A percentile compares a stretch with the other conserved stretches of the same genome.
These are phyloP conservation scores for Tremella mesenterica DNA, from an alignment of 768 basidiomycete genomes.

Conservation along the genomic window DNA sequence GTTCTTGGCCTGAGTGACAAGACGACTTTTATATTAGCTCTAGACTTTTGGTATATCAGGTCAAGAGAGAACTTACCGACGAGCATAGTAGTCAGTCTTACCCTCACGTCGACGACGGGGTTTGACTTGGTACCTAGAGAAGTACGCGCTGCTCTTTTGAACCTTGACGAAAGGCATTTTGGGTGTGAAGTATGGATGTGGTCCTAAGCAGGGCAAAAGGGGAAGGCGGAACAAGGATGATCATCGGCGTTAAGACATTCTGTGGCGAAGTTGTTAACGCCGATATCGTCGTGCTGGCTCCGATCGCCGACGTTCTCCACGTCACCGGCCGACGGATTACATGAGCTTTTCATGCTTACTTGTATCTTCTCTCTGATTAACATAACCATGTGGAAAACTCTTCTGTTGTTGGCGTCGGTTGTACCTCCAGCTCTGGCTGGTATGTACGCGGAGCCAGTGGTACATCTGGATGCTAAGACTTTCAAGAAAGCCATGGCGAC, in stretches of 20 bases:
- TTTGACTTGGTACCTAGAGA: constrained; percentile 95
- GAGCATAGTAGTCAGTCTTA: constrained; percentile 99
- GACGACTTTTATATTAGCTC: constrained; percentile 49
- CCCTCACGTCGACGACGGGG: constrained; percentile 95
- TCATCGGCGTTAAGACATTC: constrained; percentile 1
- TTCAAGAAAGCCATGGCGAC: constrained; percentile 35
- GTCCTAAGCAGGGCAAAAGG: no score
- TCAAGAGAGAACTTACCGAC: constrained; percentile 51
- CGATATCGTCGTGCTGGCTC: not conserved
- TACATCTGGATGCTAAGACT: constrained; percentile 35
- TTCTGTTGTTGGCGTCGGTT: not conserved
- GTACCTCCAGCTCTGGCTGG: constrained; percentile 14
- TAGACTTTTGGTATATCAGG: constrained; percentile 50
- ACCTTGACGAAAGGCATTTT: constrained; percentile 89
- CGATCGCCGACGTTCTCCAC: constrained; percentile 1
- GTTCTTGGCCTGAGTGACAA: constrained; percentile 98
- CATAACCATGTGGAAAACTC: not conserved
- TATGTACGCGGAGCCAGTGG: constrained; percentile 34
- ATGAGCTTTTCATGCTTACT: not conserved
- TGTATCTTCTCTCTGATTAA: not conserved
- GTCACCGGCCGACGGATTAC: constrained; percentile 5
- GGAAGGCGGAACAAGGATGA: no score
- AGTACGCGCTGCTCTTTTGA: constrained; percentile 93
- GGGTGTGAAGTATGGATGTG: constrained; percentile 13
- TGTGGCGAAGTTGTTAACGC: not conserved